Evolutionary conservation across 495 filamentous ascomycete genomes (phyloP), one percentile per base, ranked within the genome.

Genomic region (Aspergillus mulundensis): DNA sequence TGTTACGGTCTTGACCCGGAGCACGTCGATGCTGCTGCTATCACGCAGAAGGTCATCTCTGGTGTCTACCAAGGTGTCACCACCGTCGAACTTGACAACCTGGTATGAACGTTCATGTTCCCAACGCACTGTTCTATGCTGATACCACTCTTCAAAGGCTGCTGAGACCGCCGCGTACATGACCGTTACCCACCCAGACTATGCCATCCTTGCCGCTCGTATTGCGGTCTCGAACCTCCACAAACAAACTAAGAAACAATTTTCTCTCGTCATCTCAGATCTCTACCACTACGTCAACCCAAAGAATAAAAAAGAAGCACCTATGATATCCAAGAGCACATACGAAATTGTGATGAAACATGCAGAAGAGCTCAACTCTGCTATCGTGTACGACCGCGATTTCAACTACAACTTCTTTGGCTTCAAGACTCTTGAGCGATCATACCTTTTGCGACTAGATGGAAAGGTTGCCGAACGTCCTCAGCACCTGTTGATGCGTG

Each of bases 371-470:
- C 81, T 98, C 36, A 96, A 98, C 80, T 97, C 94, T 15, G 93
- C 94, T 60, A 97, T 98, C 65, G 94, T 98, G 60, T 98, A 97
- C 61, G 94, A 98, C 74, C 86, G 94, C 54, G 94, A 98, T 68
- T 98, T 98, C 82, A 97, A 97, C 81, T 98, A 98, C 78, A 95
- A 98, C 78, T 98, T 91, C 78, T 98, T 98, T 56, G 94, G 94
- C 54, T 98, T 98, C 86, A 98, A 98, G 84, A 98, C 94, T 2
- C 81, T 98, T 39, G 94, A 98, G 80, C 87, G 94, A 48, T 97
- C 94, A 67, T 98, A 98, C 66, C 86, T 98, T 21, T 84, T 98
- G 30, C 89, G 91, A 53, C 86, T 96, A 54, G 81, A 96, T 61
- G 92, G 91, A 60, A 92, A 94, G 71, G 87, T 97, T 65, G 92